Evolutionary conservation across 1,284 basidiomycete genomes (phyloP).

Genomic region (Ustilago nuda): DNA sequence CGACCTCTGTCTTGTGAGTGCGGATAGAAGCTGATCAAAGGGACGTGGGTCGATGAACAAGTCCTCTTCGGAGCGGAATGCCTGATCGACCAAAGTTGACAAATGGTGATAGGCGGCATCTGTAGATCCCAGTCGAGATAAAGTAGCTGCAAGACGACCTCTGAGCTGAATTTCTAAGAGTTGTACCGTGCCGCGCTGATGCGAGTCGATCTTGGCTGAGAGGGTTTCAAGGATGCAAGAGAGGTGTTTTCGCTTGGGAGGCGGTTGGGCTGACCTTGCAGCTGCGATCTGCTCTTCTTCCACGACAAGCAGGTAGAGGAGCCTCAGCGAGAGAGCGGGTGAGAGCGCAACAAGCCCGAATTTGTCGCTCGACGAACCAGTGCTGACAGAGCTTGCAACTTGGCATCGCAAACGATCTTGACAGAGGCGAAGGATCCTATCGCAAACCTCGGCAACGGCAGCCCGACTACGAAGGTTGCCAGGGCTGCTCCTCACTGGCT

Average conservation of each 20-base stretch:
- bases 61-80: not conserved
- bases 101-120: slow-evolving; percentile 22
- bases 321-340: slow-evolving; percentile 19
- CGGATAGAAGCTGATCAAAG: slow-evolving; percentile 43
- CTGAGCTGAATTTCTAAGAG: slow-evolving; percentile 22
- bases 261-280: not conserved
- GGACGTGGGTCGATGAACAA: slow-evolving; percentile 33
- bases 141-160: slow-evolving; percentile 29
- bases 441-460: slow-evolving; percentile 33
- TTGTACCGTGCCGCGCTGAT: not conserved
- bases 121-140: slow-evolving; percentile 26
- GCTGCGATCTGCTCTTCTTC: slow-evolving; percentile 42
- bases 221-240: slow-evolving; percentile 9
- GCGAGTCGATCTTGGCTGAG: slow-evolving; percentile 9
- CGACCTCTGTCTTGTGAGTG: slow-evolving; percentile 22
- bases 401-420: slow-evolving; percentile 14
- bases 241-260: slow-evolving; percentile 12
- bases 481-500: slow-evolving; percentile 19
- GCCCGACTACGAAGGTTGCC: slow-evolving; percentile 13
- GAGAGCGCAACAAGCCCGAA: slow-evolving; percentile 13
- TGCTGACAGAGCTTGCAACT: slow-evolving; percentile 10
- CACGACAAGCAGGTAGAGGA: slow-evolving; percentile 42
- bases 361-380: not conserved
- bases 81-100: slow-evolving; percentile 10
- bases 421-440: slow-evolving; percentile 28